A percentile compares a stretch with the other conserved stretches of the same genome.
Evolutionary conservation across 2,329 filamentous ascomycete species (phyloP).

Genomic region (Sporothrix dimorphospora): DNA sequence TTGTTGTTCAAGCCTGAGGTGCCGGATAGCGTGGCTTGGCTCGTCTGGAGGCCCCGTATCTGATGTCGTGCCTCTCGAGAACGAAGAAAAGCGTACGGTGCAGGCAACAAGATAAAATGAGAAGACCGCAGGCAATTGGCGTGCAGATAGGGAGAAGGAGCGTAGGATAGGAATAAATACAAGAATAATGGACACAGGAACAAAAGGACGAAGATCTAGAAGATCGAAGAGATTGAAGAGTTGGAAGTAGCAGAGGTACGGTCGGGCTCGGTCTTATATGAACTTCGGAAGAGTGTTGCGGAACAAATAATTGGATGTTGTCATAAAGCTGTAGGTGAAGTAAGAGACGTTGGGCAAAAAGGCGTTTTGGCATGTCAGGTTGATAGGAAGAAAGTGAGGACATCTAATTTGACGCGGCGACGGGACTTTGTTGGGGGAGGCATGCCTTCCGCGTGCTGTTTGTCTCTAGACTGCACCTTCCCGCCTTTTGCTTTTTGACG

Average conservation of each 20-base stretch:
- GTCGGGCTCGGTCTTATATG: background rate
- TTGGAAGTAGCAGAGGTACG: background rate
- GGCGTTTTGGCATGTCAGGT: slow-evolving; percentile 4
- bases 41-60: background rate
- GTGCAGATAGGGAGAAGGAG: background rate
- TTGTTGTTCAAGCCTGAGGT: background rate
- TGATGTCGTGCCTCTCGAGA: background rate
- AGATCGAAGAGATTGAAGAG: background rate
- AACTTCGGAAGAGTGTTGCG: background rate
- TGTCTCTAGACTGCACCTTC: slow-evolving; percentile 10
- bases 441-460: slow-evolving; percentile 18
- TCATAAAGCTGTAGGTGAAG: background rate
- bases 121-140: no score
- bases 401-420: slow-evolving; percentile 10
- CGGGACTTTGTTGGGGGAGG: background rate
- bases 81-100: background rate
- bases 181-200: background rate
- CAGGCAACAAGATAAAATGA: background rate
- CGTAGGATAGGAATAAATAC: background rate
- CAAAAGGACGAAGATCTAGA: background rate
- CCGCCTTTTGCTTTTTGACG: slow-evolving; percentile 2
- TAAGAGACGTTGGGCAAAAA: slow-evolving; percentile 9
- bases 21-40: slow-evolving; percentile 1
- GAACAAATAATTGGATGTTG: background rate
- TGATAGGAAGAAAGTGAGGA: background rate